Conservation (phyloP, 2,329 filamentous ascomycete species). For the Ceratocystis lukuohia region DNA sequence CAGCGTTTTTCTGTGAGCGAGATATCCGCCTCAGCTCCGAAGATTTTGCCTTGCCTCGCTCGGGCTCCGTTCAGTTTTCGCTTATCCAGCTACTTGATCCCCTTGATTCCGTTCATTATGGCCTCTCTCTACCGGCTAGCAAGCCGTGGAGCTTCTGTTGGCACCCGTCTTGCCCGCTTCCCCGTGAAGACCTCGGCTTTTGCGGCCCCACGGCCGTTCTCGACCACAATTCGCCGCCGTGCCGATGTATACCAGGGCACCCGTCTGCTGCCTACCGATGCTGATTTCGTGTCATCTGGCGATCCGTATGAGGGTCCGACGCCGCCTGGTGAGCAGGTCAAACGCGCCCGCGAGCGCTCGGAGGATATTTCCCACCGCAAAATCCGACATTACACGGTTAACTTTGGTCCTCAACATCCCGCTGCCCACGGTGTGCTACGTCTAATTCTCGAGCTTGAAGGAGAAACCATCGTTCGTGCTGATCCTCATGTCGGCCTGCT, state of each 20-base stretch:
- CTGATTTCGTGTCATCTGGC: constrained; percentile 44
- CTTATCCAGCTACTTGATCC: constrained; percentile 9
- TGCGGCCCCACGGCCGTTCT: constrained; percentile 44
- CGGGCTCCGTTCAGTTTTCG: constrained; percentile 21
- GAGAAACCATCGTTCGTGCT: constrained; percentile 91
- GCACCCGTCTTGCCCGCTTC: constrained; percentile 24
- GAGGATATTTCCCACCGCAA: constrained; percentile 52
- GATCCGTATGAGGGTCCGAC: constrained; percentile 36
- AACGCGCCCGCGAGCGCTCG: constrained; percentile 30
- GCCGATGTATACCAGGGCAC: constrained; percentile 45
- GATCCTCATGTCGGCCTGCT: constrained; percentile 95
- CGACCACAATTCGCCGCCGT: constrained; percentile 48
- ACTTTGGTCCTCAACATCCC: constrained; percentile 97
- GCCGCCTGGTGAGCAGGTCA: constrained; percentile 32
- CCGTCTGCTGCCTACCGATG: constrained; percentile 51
- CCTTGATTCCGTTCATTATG: constrained; percentile 38
- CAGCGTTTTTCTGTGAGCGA: neutral
- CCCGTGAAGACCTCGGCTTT: neutral
- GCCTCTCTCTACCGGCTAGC: constrained; percentile 60
- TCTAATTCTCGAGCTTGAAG: constrained; percentile 92
- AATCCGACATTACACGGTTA: constrained; percentile 97
- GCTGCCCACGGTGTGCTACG: constrained; percentile 96
- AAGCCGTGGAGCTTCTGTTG: constrained; percentile 45
- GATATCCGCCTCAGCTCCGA: neutral
- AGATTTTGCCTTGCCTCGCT: neutral